These are phyloP conservation scores for Mycena citricolor DNA, from an alignment of 1,284 basidiomycete species.

Conservation along the genomic window DNA sequence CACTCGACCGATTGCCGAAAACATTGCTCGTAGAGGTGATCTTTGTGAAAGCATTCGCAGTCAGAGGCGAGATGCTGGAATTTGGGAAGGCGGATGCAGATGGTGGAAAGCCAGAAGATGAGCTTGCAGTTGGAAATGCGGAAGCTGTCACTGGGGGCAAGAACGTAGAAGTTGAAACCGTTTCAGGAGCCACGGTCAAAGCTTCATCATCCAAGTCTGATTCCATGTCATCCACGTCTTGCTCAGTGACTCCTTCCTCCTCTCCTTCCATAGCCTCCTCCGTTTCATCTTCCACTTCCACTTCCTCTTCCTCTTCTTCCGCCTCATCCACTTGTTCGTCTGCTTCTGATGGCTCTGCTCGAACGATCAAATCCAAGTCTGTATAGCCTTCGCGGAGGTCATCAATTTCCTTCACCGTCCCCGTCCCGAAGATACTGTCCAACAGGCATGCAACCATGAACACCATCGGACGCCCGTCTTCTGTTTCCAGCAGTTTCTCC, in stretches of 20 bases:
- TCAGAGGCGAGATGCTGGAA: too few species aligned
- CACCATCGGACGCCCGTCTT: constrained; percentile 65
- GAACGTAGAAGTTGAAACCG: too few species aligned
- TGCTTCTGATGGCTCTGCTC: constrained; percentile 26
- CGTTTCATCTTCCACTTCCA: constrained; percentile 8
- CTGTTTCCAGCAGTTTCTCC: constrained; percentile 47
- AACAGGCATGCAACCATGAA: constrained; percentile 76
- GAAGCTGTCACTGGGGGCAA: too few species aligned
- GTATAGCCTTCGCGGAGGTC: constrained; percentile 55
- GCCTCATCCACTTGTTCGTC: constrained; percentile 22
- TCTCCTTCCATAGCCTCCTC: constrained; percentile 16
- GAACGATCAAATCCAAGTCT: constrained; percentile 24
- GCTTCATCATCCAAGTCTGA: too few species aligned
- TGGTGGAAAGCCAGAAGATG: too few species aligned
- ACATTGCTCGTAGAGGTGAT: too few species aligned
- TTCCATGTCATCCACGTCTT: constrained; percentile 5
- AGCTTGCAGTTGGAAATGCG: too few species aligned
- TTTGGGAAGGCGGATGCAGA: too few species aligned
- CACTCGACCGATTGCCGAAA: too few species aligned
- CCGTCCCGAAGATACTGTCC: constrained; percentile 69
- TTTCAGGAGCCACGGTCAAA: too few species aligned
- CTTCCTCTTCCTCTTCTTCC: constrained; percentile 20
- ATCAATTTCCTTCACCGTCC: constrained; percentile 75
- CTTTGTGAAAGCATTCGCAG: too few species aligned
- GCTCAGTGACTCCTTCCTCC: constrained; percentile 17